Conservation (phyloP, 306 rosid species). For the Malus asiatica region DNA sequence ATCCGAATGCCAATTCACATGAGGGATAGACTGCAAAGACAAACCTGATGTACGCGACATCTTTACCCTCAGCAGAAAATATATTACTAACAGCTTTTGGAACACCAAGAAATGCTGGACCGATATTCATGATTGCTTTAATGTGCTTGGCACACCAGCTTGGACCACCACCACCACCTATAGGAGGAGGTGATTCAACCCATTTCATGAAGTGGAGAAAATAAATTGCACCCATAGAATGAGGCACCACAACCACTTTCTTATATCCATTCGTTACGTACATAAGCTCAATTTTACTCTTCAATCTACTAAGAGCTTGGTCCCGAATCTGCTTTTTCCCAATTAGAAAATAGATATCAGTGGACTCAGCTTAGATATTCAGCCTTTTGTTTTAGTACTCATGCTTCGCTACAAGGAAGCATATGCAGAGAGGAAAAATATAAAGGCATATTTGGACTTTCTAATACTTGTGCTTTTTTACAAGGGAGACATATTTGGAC, state of each 20-base stretch:
- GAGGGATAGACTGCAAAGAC: constrained; percentile 20
- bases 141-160: constrained; percentile 77
- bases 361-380: background rate
- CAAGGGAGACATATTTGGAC: no score
- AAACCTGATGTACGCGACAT: constrained; percentile 48
- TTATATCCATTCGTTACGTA: constrained; percentile 47
- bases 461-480: no score
- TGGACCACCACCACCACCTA: constrained; percentile 71
- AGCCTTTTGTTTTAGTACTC: background rate
- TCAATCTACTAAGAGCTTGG: constrained; percentile 64
- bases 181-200: constrained; percentile 69
- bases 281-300: constrained; percentile 76
- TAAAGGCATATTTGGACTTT: background rate
- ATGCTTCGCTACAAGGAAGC: background rate
- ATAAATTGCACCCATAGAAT: constrained; percentile 66
- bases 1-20: constrained; percentile 10
- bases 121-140: constrained; percentile 73
- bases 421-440: background rate
- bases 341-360: constrained; percentile 26
- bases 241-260: constrained; percentile 87
- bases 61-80: constrained; percentile 59
- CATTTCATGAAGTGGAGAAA: constrained; percentile 86
- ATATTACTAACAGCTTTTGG: constrained; percentile 56
- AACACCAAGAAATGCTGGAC: constrained; percentile 66
- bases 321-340: constrained; percentile 57